Base-by-base conservation (phyloP, 192 early-diverging fungal species). In the Coemansia reversa region DNA sequence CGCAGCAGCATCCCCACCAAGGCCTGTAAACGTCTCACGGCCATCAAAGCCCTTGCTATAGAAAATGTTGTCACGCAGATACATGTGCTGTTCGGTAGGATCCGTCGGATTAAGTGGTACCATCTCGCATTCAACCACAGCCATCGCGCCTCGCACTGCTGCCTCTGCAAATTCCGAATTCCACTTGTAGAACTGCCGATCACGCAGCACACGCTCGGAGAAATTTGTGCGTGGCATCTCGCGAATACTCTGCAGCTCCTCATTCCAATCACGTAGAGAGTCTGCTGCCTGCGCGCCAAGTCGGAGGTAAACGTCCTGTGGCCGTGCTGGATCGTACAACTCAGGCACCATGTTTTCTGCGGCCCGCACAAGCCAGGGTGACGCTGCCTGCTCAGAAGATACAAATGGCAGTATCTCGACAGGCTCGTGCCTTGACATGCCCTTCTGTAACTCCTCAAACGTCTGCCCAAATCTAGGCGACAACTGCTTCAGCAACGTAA, bases 31-130 rank as follows among this genome's bases (percentile, higher is more conserved):
- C 0, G 85, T 88, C 56, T 93, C 94, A 61, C 91, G 86, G 22
- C 91, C 87, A 79, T 97, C 96, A 55, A 89, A 90, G 6, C 87
- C 94, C 69, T 87, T 93, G 81, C 79, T 93, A 79, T 91, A 97
- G 72, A 98, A 98, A 51, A 98, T 97, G 70, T 95, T 96, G 83
- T 95, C 96, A 72, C 94, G 90, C 45, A 97, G 80, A 63, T 79
- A 98, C 92, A 96, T 92, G 63, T 91, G 89, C 53, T 85, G 83
- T n/a, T 90, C 88, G 16, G 74, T 82, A 2, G 88, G 61, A 28
- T 95, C 93, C 23, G 82, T 58, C 42, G 91, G 94, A 72, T 93
- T 95, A 50, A 94, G 66, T 7, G 93, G 81, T 20, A 86, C 69
- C 42, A 94, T 83, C 54, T 88, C 84, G 50, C 92, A 89, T 28